Conservation (phyloP, 768 basidiomycete species). For the Nidularia pulvinata region DNA sequence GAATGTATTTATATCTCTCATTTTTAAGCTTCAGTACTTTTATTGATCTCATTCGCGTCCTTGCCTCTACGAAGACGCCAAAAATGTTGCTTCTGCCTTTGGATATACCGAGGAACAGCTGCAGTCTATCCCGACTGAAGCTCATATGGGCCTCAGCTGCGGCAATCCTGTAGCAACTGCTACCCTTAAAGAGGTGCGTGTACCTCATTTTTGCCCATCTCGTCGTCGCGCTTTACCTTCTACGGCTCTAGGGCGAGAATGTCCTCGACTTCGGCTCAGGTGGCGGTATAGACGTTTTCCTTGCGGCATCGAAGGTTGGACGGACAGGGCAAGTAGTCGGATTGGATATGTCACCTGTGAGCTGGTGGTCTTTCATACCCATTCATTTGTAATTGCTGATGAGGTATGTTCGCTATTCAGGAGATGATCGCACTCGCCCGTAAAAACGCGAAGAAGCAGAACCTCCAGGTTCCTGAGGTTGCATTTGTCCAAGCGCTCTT, state of each 20-base stretch:
- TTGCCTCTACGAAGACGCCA: constrained; percentile 17
- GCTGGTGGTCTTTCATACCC: constrained; percentile 6
- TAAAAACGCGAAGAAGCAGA: constrained; percentile 35
- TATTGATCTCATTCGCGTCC: no score
- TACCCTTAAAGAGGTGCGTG: constrained; percentile 38
- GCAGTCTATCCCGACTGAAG: constrained; percentile 33
- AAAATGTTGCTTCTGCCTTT: constrained; percentile 36
- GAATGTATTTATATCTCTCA: constrained; percentile 9
- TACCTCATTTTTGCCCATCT: neutral
- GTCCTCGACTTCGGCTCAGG: constrained; percentile 60
- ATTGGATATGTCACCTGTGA: constrained; percentile 48
- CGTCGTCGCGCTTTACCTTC: neutral
- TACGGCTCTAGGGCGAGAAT: constrained; percentile 44
- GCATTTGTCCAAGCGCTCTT: constrained; percentile 44
- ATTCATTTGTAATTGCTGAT: neutral
- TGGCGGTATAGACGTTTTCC: constrained; percentile 54
- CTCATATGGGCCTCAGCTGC: constrained; percentile 55
- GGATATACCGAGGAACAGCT: constrained; percentile 48
- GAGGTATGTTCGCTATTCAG: constrained; percentile 17
- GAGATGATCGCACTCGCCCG: constrained; percentile 53
- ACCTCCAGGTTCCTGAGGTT: constrained; percentile 43
- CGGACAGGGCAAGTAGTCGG: constrained; percentile 50
- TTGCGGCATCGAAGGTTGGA: constrained; percentile 51
- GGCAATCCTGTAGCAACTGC: constrained; percentile 52
- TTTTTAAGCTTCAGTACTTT: neutral